Conservation (phyloP, 2,329 filamentous ascomycete species). For the Venturia oleaginea region DNA sequence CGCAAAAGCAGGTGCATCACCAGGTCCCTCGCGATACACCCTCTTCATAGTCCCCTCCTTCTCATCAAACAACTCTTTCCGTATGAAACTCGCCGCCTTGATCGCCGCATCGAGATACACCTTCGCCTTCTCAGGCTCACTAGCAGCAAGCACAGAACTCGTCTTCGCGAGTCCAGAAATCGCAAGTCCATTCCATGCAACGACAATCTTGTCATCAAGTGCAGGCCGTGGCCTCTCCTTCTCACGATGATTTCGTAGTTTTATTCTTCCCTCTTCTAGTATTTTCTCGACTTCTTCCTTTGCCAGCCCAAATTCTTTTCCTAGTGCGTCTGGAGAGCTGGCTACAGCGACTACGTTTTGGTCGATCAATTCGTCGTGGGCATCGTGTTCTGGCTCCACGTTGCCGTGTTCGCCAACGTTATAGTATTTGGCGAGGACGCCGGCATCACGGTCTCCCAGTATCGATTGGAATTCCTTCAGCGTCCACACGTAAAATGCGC, state of each 20-base stretch:
- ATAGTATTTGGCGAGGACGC: constrained; percentile 74
- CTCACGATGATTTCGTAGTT: constrained; percentile 63
- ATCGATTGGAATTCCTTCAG: constrained; percentile 74
- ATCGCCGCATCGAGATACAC: constrained; percentile 58
- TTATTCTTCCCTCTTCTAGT: constrained; percentile 56
- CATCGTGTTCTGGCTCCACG: constrained; percentile 70
- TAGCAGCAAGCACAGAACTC: constrained; percentile 54
- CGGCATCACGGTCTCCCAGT: constrained; percentile 58
- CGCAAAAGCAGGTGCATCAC: constrained; percentile 65
- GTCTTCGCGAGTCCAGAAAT: constrained; percentile 74
- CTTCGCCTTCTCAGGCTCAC: constrained; percentile 48
- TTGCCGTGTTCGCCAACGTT: constrained; percentile 79
- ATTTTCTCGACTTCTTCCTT: constrained; percentile 59
- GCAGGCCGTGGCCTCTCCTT: constrained; percentile 66
- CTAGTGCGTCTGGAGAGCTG: constrained; percentile 58
- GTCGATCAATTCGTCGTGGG: constrained; percentile 88
- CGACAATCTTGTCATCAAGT: constrained; percentile 80
- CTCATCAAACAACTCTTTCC: constrained; percentile 61
- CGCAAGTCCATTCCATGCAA: constrained; percentile 80
- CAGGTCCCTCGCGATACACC: constrained; percentile 60
- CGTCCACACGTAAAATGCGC: constrained; percentile 93
- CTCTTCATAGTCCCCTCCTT: constrained; percentile 57
- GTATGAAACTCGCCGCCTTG: constrained; percentile 63
- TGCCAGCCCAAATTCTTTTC: constrained; percentile 63
- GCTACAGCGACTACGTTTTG: constrained; percentile 78